Conservation (phyloP, 176 grass and related monocot species). For the Ampelocalamus luodianensis region DNA sequence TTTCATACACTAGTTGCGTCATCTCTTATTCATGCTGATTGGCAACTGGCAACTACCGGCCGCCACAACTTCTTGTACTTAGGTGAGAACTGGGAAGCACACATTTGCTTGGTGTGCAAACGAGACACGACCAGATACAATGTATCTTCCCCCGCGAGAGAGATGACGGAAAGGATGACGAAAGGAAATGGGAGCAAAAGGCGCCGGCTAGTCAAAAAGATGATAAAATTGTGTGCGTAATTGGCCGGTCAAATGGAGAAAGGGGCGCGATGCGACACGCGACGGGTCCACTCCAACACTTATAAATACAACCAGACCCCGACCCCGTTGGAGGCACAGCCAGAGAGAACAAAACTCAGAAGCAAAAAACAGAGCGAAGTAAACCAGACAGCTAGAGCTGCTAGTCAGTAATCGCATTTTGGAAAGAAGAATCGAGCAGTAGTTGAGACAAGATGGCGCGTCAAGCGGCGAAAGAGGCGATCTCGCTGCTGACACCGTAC, state of each 20-base stretch:
- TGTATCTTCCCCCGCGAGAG: too few relatives aligned
- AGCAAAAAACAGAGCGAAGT: neutral
- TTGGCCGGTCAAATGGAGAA: too few relatives aligned
- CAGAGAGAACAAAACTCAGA: neutral
- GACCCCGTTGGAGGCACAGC: neutral
- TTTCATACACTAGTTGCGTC: too few relatives aligned
- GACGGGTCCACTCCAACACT: too few relatives aligned
- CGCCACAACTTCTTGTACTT: too few relatives aligned
- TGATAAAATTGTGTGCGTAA: too few relatives aligned
- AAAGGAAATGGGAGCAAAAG: neutral
- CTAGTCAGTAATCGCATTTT: neutral
- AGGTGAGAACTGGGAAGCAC: too few relatives aligned
- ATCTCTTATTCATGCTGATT: too few relatives aligned
- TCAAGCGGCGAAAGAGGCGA: neutral
- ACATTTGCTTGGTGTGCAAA: too few relatives aligned
- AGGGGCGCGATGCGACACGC: too few relatives aligned
- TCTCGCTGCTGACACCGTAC: slow-evolving; percentile 43
- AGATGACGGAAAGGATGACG: neutral
- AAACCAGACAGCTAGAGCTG: neutral
- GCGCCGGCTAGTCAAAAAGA: too few relatives aligned
- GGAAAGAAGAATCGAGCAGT: neutral
- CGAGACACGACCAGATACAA: neutral
- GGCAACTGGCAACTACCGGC: too few relatives aligned
- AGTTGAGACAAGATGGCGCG: neutral
- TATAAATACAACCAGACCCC: neutral